Percentiles rank a stretch among this genome's conserved stretches.
phyloP scores from a whole-genome alignment of 345 rosid genomes.

The Aegle marmelos region DNA sequence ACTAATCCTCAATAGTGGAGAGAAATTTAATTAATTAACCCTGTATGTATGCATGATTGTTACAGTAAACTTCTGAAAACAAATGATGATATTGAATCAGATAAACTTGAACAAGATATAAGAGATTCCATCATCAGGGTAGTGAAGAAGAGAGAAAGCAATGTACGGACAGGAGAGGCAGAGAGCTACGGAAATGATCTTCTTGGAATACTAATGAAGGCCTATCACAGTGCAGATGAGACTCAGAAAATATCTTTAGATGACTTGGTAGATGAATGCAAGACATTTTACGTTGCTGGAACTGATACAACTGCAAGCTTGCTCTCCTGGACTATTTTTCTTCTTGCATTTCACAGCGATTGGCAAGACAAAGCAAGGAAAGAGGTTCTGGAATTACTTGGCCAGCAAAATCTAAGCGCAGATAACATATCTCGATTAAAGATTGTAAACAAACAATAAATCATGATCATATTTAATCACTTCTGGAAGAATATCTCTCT shows the following conservation, averaged over 20 bases:
- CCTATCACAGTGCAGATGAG: constrained; percentile 20
- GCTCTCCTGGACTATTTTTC: constrained; percentile 38
- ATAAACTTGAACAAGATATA: constrained; percentile 14
- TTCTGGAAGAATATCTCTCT: too few relatives aligned
- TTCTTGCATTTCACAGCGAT: constrained; percentile 37
- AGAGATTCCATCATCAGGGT: constrained; percentile 12
- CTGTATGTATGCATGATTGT: background rate
- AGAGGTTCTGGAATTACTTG: constrained; percentile 33
- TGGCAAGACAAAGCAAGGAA: constrained; percentile 48
- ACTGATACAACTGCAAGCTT: constrained; percentile 17
- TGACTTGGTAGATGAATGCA: constrained; percentile 48
- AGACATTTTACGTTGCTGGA: constrained; percentile 30
- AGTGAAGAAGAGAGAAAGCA: constrained; percentile 24
- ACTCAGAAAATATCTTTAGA: constrained; percentile 25
- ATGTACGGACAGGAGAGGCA: background rate
- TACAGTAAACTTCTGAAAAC: constrained; percentile 23
- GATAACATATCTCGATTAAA: constrained; percentile 24
- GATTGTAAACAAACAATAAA: constrained; percentile 21
- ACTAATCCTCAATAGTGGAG: too few relatives aligned
- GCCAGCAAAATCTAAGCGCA: constrained; percentile 17
- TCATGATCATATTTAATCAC: too few relatives aligned
- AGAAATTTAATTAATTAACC: too few relatives aligned
- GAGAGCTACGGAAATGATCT: constrained; percentile 28
- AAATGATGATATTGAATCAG: constrained; percentile 14
- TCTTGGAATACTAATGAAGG: constrained; percentile 27